phyloP scores from a whole-genome alignment of 2,329 filamentous ascomycete genomes.

The Endothia cerciana region DNA sequence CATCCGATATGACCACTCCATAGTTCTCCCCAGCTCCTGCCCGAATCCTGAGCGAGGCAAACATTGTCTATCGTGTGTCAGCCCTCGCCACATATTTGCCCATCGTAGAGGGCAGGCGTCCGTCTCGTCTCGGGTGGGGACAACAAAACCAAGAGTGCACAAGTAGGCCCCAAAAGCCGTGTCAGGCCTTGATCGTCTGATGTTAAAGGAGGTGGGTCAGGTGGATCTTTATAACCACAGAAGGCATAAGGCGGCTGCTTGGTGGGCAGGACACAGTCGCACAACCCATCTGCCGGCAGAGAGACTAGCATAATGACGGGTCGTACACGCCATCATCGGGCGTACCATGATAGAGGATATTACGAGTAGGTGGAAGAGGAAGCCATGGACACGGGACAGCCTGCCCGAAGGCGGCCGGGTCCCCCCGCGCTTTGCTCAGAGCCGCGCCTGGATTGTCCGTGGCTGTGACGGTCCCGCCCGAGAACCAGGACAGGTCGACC shows the following conservation, averaged over 20 bases:
- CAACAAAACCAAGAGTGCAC: neutral
- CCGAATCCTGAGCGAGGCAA: slow-evolving; percentile 1
- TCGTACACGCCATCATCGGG: neutral
- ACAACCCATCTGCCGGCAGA: slow-evolving; percentile 11
- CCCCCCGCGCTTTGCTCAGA: too few species aligned
- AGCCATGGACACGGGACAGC: neutral
- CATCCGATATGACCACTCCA: neutral
- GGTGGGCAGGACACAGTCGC: slow-evolving; percentile 6
- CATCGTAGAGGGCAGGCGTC: neutral
- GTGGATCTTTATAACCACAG: neutral
- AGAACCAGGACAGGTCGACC: too few species aligned
- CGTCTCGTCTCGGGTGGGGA: neutral
- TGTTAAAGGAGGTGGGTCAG: neutral
- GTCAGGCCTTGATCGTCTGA: neutral
- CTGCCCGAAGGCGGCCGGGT: neutral
- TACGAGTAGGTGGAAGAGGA: too few species aligned
- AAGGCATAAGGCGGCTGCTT: neutral
- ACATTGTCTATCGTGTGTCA: neutral
- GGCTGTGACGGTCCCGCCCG: too few species aligned
- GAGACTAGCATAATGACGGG: neutral
- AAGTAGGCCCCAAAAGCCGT: neutral
- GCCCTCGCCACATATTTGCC: neutral
- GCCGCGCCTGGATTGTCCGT: too few species aligned
- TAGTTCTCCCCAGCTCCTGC: neutral
- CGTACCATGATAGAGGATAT: neutral